Evolutionary conservation across 495 filamentous ascomycete genomes (phyloP).

Genomic region (Podospora pseudopauciseta): DNA sequence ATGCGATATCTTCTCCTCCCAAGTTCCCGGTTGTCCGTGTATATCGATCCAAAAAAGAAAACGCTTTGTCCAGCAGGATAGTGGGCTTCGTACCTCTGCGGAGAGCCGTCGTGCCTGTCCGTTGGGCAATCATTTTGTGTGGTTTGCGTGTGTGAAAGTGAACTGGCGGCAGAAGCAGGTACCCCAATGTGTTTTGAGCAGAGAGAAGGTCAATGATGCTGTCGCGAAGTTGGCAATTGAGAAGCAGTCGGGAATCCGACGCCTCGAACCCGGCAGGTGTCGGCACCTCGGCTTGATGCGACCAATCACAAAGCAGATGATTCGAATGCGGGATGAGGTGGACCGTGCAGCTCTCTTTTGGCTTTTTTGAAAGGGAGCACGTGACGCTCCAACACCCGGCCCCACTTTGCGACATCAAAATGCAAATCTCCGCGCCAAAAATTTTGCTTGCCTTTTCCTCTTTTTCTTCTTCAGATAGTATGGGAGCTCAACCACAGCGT

Average conservation of each 20-base stretch:
- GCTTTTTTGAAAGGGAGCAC: neutral
- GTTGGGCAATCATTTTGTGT: conserved; percentile 35
- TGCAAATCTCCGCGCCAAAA: conserved; percentile 1
- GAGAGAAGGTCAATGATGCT: conserved; percentile 20
- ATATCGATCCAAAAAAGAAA: neutral
- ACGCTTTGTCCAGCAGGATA: neutral
- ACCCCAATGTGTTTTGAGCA: neutral
- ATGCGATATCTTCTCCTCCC: neutral
- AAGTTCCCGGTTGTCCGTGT: neutral
- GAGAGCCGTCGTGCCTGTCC: conserved; percentile 36
- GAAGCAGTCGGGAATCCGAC: conserved; percentile 18
- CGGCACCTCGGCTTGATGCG: conserved; percentile 32
- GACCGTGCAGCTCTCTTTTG: neutral
- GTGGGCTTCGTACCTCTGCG: conserved; percentile 33
- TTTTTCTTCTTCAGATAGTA: conserved; percentile 50
- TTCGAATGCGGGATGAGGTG: conserved; percentile 28
- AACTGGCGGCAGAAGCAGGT: neutral
- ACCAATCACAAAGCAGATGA: conserved; percentile 30
- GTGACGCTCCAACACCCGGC: conserved; percentile 4
- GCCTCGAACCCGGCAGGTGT: conserved; percentile 20
- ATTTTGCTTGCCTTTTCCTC: conserved; percentile 22
- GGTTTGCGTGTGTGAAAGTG: neutral
- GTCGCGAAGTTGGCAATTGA: conserved; percentile 14
- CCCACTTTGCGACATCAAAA: neutral
- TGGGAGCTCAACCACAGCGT: conserved; percentile 42